Percentiles rank a stretch among this genome's conserved stretches.
These are phyloP conservation scores for Effrenium voratum DNA, from an alignment of 73 alveolate genomes.

Conservation along the genomic window DNA sequence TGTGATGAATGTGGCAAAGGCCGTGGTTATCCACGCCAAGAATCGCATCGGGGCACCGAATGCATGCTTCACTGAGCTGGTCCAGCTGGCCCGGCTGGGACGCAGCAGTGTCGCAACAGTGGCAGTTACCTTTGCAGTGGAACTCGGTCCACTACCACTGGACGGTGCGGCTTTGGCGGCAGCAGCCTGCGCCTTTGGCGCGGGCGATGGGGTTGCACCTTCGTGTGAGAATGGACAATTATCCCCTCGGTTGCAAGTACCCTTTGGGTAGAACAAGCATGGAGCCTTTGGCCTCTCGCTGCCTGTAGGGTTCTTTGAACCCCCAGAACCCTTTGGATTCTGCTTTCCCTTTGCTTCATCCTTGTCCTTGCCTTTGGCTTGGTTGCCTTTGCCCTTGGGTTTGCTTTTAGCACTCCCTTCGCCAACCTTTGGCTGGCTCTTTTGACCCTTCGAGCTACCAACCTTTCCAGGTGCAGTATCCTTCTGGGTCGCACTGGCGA, in stretches of 20 bases:
- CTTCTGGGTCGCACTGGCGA: neutral
- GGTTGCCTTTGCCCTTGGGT: neutral
- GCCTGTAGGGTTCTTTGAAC: neutral
- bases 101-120: neutral
- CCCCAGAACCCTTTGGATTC: neutral
- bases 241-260: constrained; percentile 44
- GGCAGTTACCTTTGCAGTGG: neutral
- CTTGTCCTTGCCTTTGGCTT: neutral
- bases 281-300: neutral
- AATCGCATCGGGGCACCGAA: neutral
- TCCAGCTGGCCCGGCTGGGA: no score
- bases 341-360: neutral
- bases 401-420: neutral
- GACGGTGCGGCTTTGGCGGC: constrained; percentile 21
- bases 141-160: neutral
- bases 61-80: neutral
- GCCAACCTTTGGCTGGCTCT: neutral
- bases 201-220: neutral
- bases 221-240: constrained; percentile 23
- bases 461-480: neutral
- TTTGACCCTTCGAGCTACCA: neutral
- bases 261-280: constrained; percentile 29
- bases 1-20: neutral
- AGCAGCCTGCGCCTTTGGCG: constrained; percentile 1
- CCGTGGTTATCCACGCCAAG: neutral